These are phyloP conservation scores for Botrytis galanthina DNA, from an alignment of 2,329 filamentous ascomycete genomes.

Conservation along the genomic window DNA sequence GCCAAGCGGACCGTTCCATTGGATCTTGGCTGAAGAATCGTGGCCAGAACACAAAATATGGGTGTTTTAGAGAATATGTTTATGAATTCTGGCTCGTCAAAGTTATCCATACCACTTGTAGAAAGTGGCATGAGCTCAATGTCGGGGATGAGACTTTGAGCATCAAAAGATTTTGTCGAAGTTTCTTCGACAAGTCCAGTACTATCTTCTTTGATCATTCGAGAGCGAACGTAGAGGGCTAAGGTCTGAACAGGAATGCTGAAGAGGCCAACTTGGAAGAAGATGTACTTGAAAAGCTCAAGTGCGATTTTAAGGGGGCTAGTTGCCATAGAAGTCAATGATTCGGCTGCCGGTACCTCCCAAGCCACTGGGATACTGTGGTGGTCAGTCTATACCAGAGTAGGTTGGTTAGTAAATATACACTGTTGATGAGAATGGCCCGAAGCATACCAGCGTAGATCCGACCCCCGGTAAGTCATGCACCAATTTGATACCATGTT, in stretches of 20 bases:
- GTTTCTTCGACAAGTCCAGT: background rate
- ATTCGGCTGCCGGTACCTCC: conserved; percentile 19
- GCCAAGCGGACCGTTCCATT: conserved; percentile 18
- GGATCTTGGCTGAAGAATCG: conserved; percentile 19
- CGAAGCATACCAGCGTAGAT: conserved; percentile 12
- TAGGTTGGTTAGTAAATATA: background rate
- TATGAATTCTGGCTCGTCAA: conserved; percentile 16
- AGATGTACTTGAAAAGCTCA: conserved; percentile 20
- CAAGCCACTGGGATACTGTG: conserved; percentile 16
- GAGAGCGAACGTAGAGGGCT: conserved; percentile 15
- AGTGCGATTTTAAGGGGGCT: conserved; percentile 3
- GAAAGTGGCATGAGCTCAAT: conserved; percentile 23
- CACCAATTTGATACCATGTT: conserved; percentile 18
- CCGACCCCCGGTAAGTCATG: conserved; percentile 18
- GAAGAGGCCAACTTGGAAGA: conserved; percentile 17
- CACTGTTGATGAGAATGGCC: background rate
- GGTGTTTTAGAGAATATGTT: conserved; percentile 11
- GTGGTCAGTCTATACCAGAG: conserved; percentile 14
- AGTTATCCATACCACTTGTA: conserved; percentile 16
- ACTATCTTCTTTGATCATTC: conserved; percentile 7
- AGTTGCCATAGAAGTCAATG: background rate
- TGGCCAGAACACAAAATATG: conserved; percentile 16
- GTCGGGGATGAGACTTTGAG: conserved; percentile 7
- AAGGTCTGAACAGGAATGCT: conserved; percentile 11
- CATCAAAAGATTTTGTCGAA: background rate